Evolutionary conservation across 2,329 filamentous ascomycete species (phyloP), one percentile per base, ranked within the genome.

Genomic region (Apiospora pterosperma): DNA sequence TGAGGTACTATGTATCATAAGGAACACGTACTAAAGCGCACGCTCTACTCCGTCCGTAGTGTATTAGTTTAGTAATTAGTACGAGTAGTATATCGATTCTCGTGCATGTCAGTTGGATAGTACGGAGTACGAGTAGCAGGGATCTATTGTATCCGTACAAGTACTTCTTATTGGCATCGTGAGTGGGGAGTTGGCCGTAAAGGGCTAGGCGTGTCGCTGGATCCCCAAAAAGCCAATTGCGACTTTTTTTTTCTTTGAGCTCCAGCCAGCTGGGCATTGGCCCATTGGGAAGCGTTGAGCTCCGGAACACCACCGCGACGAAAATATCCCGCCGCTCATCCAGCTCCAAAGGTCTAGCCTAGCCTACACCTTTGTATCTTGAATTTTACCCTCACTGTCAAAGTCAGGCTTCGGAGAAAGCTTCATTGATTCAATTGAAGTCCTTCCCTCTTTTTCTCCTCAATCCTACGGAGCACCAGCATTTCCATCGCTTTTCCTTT

Each of bases 381-480:
- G 48, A 55, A 55, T 55, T 55, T 55, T 55, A 34, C 48, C 25
- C 25, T 12, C 48, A 34, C 48, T 55, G 48, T 55, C 48, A 55
- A 55, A 25, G 48, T 28, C 48, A 55, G 48, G 48, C 25, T 10
- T 55, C 19, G 34, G 48, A 55, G 48, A 55, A 55, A 55, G 48
- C 48, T 55, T 55, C 48, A 21, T 55, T 55, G 48, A n/a, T 55
- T 55, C 48, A 55, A 55, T 67, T 65, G 59, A 66, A 23, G 63
- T 62, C 63, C 52, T 23, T 59, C 61, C 59, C 67, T 70, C 71
- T 70, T 69, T 73, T 70, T 71, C 65, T 69, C 68, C 67, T 67
- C 71, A 67, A 68, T 65, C 67, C 65, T 64, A 65, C 60, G 58
- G 62, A 67, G 28, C 28, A 34, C 21, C 63, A 44, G 52, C 25